Evolutionary conservation across 495 filamentous ascomycete genomes (phyloP).

Genomic region (Hypomontagnella submonticulosa): DNA sequence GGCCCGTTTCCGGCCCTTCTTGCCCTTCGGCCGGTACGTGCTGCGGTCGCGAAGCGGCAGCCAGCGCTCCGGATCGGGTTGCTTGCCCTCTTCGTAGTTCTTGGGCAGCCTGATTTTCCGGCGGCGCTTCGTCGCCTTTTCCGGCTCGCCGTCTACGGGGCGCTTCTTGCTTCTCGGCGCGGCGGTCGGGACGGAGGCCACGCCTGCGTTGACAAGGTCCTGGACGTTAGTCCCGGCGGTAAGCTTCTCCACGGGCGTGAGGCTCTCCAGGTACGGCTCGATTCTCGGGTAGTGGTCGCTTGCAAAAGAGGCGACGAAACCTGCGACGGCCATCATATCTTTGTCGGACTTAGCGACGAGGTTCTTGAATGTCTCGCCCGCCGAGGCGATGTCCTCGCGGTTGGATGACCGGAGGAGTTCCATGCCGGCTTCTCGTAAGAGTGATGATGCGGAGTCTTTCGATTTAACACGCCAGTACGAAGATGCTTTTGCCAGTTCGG

Average conservation of each 20-base stretch:
- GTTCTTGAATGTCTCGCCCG: conserved; percentile 77
- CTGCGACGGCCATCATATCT: conserved; percentile 76
- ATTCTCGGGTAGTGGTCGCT: conserved; percentile 71
- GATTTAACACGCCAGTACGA: conserved; percentile 75
- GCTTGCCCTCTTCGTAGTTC: conserved; percentile 77
- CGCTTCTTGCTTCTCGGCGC: conserved; percentile 65
- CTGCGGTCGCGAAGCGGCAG: conserved; percentile 88
- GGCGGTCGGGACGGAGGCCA: conserved; percentile 67
- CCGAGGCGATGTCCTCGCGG: conserved; percentile 70
- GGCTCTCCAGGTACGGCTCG: conserved; percentile 66
- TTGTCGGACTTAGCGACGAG: conserved; percentile 70
- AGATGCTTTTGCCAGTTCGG: conserved; percentile 81
- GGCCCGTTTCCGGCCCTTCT: conserved; percentile 86
- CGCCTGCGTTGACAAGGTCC: conserved; percentile 79
- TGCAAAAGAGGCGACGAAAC: conserved; percentile 85
- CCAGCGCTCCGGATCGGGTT: conserved; percentile 90
- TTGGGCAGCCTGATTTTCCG: conserved; percentile 81
- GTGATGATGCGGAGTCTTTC: conserved; percentile 57
- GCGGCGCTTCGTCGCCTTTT: conserved; percentile 70
- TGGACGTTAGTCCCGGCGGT: conserved; percentile 73
- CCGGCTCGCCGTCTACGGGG: conserved; percentile 64
- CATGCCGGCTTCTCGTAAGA: conserved; percentile 82
- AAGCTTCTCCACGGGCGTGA: conserved; percentile 74
- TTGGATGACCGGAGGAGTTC: conserved; percentile 80
- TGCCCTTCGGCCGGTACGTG: conserved; percentile 87